phyloP scores from a whole-genome alignment of 129 eudicot genomes.

The Rutidosis leptorrhynchoides region DNA sequence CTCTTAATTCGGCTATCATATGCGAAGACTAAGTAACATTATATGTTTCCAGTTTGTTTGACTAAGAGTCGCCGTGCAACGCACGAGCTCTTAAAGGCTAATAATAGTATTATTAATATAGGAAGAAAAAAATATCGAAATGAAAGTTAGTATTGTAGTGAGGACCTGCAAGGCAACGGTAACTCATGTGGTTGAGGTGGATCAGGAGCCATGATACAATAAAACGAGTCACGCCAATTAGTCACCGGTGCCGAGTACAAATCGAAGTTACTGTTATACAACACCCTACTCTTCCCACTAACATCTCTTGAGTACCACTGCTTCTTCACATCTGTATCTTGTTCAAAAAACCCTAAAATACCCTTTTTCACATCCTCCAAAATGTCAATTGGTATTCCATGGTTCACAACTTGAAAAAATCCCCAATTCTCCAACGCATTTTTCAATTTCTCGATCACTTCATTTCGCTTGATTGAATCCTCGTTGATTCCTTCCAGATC shows the following conservation, averaged over 20 bases:
- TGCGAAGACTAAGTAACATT: too few species aligned
- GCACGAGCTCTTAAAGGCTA: too few species aligned
- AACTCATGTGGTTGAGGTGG: constrained; percentile 42
- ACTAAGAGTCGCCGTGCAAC: too few species aligned
- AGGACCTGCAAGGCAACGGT: constrained; percentile 59
- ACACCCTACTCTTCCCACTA: constrained; percentile 18
- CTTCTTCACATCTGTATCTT: constrained; percentile 39
- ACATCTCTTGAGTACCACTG: constrained; percentile 26
- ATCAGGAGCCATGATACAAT: constrained; percentile 35
- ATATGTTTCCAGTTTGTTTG: too few species aligned
- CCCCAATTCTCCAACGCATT: constrained; percentile 42
- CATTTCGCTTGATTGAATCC: constrained; percentile 6
- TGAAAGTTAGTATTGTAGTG: too few species aligned
- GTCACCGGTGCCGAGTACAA: constrained; percentile 37
- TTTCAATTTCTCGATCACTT: constrained; percentile 28
- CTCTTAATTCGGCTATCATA: too few species aligned
- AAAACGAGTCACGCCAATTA: constrained; percentile 55
- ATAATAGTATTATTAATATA: too few species aligned
- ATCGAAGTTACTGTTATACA: constrained; percentile 42
- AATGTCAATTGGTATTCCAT: constrained; percentile 41
- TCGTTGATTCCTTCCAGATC: constrained; percentile 31
- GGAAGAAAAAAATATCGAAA: too few species aligned
- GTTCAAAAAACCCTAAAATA: constrained; percentile 37
- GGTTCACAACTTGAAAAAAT: constrained; percentile 49
- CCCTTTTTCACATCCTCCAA: constrained; percentile 40